Base-by-base conservation (phyloP, 441 rosid species). In the Bocquillonia castaneifolia region DNA sequence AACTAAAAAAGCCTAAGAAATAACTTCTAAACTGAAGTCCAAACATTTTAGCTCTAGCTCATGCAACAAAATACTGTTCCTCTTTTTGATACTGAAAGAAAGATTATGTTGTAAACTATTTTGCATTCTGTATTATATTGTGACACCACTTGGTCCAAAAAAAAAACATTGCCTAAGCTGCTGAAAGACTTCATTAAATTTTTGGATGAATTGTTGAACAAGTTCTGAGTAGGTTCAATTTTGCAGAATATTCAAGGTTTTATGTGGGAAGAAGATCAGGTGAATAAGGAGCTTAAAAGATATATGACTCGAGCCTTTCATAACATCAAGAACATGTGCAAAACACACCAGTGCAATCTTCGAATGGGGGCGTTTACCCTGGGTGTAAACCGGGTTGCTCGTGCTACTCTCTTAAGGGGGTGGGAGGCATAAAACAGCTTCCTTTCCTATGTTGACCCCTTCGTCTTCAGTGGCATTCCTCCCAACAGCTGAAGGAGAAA, bases 301-400 rank as follows among this genome's bases (percentile, higher is more conserved):
- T 93, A 93, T 79, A 93, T 93, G 98, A 93, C 87, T 68, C 73
- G 71, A 75, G 93, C 92, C 40, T 89, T 89, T 18, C 85, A 76
- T 44, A 80, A 89, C 83, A 88, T 93, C 84, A 91, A 91, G 88
- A 56, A 64, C 67, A 93, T 89, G 98, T 93, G 97, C 77, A 85
- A 88, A 66, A 64, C 88, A 4, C 88, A 93, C 64, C 20, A 88
- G 22, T 93, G 98, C 86, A 85, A 76, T 78, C 93, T 91, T 45
- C 89, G 98, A 59, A 93, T 93, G 97, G 98, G 98, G 28, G 98
- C 98, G 60, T 93, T 93, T 73, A 88, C 98, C 3, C 97, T 93
- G 0, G 98, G 96, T 6, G 90, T 93, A 28, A 91, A 85, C 86
- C 86, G 96, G 3, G 97, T 93, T 52, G 98, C 97, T 3, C 88